These are phyloP conservation scores for Hemerocallis citrina DNA, from an alignment of 106 monocot species.

Conservation along the genomic window DNA sequence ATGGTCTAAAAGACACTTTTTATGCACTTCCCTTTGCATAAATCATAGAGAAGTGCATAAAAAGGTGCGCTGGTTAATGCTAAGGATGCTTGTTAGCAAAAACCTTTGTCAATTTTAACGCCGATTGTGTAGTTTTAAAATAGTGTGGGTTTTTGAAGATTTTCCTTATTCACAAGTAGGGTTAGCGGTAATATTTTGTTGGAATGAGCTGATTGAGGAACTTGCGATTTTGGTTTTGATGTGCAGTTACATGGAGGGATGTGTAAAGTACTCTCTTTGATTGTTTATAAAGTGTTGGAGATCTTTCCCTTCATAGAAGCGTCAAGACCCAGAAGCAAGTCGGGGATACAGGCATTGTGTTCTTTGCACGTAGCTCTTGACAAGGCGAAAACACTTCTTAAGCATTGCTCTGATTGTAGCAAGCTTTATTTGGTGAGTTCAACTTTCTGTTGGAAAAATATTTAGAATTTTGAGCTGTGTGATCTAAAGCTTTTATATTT, in stretches of 20 bases:
- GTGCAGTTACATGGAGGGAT: slow-evolving; percentile 75
- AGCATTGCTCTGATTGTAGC: slow-evolving; percentile 83
- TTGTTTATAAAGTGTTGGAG: slow-evolving; percentile 58
- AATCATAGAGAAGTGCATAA: no score
- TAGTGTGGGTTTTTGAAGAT: no score
- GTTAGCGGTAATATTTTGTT: not conserved
- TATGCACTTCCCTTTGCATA: no score
- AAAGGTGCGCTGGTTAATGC: no score
- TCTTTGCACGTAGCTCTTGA: slow-evolving; percentile 79
- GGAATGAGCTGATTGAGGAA: not conserved
- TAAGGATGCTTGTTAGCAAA: no score
- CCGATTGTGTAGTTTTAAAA: no score
- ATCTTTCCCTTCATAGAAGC: slow-evolving; percentile 84
- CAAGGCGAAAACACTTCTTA: slow-evolving; percentile 73
- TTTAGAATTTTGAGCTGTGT: not conserved
- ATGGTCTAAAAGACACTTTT: no score
- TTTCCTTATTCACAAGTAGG: no score
- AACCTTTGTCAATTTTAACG: no score
- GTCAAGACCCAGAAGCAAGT: slow-evolving; percentile 80
- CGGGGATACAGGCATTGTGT: slow-evolving; percentile 79
- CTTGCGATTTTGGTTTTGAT: not conserved
- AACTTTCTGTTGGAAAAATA: not conserved
- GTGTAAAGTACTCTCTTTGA: slow-evolving; percentile 41
- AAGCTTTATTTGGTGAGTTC: slow-evolving; percentile 81
- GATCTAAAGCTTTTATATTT: not conserved